Conservation (phyloP, 331 rosid genomes). For the Acacia concinna region DNA sequence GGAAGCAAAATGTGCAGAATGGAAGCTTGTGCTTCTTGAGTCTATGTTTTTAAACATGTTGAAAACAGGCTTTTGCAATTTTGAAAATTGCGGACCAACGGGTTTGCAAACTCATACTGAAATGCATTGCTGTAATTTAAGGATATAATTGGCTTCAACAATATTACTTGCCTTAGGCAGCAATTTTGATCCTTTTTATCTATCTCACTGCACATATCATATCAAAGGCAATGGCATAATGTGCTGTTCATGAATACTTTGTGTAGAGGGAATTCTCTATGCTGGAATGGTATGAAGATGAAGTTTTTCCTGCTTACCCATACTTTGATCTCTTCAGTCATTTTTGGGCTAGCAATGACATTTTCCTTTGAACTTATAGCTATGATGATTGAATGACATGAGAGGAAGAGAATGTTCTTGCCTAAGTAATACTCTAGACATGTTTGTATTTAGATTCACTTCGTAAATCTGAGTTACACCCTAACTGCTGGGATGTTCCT, state of each 20-base stretch:
- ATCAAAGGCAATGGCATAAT: not conserved
- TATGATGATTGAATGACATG: not conserved
- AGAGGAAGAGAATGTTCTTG: not conserved
- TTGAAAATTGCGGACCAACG: not conserved
- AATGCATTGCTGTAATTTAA: not conserved
- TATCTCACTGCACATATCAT: not conserved
- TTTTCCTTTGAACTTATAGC: not conserved
- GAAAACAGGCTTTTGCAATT: not conserved
- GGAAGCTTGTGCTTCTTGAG: not conserved
- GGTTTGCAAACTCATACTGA: not conserved
- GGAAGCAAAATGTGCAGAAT: not conserved
- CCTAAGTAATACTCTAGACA: conserved; percentile 4
- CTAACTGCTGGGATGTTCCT: conserved; percentile 5
- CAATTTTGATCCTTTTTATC: not conserved
- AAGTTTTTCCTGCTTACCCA: not conserved
- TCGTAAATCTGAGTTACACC: not conserved
- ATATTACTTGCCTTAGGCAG: not conserved
- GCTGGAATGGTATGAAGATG: conserved; percentile 1
- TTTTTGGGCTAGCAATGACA: not conserved
- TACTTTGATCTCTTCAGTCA: not conserved
- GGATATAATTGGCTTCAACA: not conserved
- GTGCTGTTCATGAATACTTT: not conserved
- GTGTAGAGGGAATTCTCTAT: not conserved
- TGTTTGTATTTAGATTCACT: not conserved
- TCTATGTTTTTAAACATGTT: not conserved